These are phyloP conservation scores for Linnemannia elongata DNA, from an alignment of 192 early-diverging fungal species.

Conservation along the genomic window DNA sequence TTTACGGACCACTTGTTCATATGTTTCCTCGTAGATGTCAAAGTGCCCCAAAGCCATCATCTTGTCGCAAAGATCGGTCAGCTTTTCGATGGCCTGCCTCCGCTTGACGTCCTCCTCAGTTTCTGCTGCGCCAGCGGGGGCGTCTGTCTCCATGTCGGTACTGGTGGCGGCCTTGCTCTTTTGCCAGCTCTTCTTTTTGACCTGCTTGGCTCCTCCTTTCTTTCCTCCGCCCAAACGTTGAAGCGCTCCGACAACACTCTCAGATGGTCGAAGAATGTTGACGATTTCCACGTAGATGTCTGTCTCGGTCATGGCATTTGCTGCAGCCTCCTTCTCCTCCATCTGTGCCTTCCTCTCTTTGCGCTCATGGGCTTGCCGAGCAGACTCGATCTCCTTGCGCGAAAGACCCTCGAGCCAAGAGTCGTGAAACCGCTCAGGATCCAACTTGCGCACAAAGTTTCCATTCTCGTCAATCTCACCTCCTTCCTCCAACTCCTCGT, in stretches of 20 bases:
- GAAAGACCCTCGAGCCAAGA: slow-evolving; percentile 79
- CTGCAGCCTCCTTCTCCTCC: slow-evolving; percentile 63
- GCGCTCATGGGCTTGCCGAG: slow-evolving; percentile 65
- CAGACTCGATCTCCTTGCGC: slow-evolving; percentile 66
- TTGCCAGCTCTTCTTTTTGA: slow-evolving; percentile 56
- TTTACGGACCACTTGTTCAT: slow-evolving; percentile 74
- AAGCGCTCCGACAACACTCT: slow-evolving; percentile 71
- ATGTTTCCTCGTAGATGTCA: slow-evolving; percentile 77
- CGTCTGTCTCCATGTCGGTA: slow-evolving; percentile 6
- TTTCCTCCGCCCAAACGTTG: slow-evolving; percentile 67
- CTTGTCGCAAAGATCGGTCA: slow-evolving; percentile 79
- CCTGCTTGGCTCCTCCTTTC: slow-evolving; percentile 50
- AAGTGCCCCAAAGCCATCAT: slow-evolving; percentile 78
- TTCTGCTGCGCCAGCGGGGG: slow-evolving; percentile 10
- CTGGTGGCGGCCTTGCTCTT: slow-evolving; percentile 44
- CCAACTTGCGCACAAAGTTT: slow-evolving; percentile 79
- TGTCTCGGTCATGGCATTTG: slow-evolving; percentile 64
- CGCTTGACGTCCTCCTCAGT: slow-evolving; percentile 58
- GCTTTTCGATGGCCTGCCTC: slow-evolving; percentile 66
- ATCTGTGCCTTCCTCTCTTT: slow-evolving; percentile 51
- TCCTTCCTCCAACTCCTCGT: slow-evolving; percentile 79
- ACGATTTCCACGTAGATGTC: slow-evolving; percentile 70
- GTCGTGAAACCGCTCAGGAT: slow-evolving; percentile 79
- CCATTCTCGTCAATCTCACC: slow-evolving; percentile 75
- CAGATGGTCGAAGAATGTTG: slow-evolving; percentile 68